Conservation (phyloP, 1,139 yeast species). For the Kodamaea plutei region DNA sequence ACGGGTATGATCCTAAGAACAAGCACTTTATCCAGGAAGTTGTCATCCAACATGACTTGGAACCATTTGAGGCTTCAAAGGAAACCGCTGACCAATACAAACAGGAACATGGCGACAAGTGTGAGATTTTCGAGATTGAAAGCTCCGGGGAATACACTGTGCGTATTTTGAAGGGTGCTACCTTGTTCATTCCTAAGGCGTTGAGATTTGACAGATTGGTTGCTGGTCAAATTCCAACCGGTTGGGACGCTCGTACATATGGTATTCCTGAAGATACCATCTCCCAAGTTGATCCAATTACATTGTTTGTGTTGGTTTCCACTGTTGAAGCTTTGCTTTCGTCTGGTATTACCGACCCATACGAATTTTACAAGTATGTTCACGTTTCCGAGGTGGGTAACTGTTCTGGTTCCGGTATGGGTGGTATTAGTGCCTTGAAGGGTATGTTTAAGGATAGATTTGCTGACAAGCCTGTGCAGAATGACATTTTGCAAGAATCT, state of each 20-base stretch:
- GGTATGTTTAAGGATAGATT: slow-evolving; percentile 97
- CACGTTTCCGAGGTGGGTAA: slow-evolving; percentile 98
- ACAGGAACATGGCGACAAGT: slow-evolving; percentile 89
- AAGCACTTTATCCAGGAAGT: slow-evolving; percentile 93
- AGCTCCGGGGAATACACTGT: slow-evolving; percentile 93
- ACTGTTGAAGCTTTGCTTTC: slow-evolving; percentile 92
- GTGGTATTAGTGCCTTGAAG: slow-evolving; percentile 94
- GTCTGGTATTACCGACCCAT: slow-evolving; percentile 96
- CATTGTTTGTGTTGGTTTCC: slow-evolving; percentile 86
- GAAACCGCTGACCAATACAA: slow-evolving; percentile 94
- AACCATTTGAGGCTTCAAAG: slow-evolving; percentile 91
- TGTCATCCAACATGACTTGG: slow-evolving; percentile 92
- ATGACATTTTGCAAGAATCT: slow-evolving; percentile 94
- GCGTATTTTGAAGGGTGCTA: slow-evolving; percentile 87
- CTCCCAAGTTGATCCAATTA: slow-evolving; percentile 92
- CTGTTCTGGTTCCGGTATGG: slow-evolving; percentile 99
- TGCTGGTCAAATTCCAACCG: slow-evolving; percentile 98
- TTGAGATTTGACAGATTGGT: slow-evolving; percentile 91
- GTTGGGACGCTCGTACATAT: slow-evolving; percentile 93
- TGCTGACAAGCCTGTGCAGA: slow-evolving; percentile 89
- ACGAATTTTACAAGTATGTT: slow-evolving; percentile 95
- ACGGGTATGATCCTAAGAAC: slow-evolving; percentile 91
- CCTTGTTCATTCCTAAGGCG: slow-evolving; percentile 90
- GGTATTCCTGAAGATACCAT: slow-evolving; percentile 94
- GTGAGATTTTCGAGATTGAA: slow-evolving; percentile 84